A percentile compares a stretch with the other conserved stretches of the same genome.
phyloP scores from a whole-genome alignment of 495 filamentous ascomycete species.

The Tuber borchii region DNA sequence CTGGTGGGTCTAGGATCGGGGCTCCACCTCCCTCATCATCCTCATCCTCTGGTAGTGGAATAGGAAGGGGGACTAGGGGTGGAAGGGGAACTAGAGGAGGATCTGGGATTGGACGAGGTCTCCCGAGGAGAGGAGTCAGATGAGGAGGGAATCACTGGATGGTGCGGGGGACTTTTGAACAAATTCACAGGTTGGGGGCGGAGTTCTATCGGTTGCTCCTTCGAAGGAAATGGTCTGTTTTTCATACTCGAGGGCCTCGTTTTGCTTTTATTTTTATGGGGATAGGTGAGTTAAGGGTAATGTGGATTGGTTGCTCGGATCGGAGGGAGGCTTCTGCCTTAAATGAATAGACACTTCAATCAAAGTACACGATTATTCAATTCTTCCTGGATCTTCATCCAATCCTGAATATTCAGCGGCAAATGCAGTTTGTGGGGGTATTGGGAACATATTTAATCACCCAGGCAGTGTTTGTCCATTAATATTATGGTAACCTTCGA shows the following conservation, averaged over 20 bases:
- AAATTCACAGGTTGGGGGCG: background rate
- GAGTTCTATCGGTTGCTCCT: background rate
- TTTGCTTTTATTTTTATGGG: background rate
- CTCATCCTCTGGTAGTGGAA: slow-evolving; percentile 27
- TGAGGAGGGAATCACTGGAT: background rate
- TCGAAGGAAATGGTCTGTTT: background rate
- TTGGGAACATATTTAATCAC: background rate
- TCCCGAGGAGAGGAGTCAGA: slow-evolving; percentile 42
- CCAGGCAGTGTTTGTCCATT: background rate
- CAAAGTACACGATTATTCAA: background rate
- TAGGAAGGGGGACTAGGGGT: slow-evolving; percentile 32
- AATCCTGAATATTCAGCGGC: background rate
- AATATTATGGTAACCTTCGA: background rate
- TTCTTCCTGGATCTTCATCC: background rate
- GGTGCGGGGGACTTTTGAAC: background rate
- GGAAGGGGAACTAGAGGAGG: slow-evolving; percentile 40
- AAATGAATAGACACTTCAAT: background rate
- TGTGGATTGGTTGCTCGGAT: background rate
- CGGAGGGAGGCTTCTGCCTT: background rate
- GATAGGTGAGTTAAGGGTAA: background rate
- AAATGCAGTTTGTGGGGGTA: background rate
- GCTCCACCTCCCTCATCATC: slow-evolving; percentile 23
- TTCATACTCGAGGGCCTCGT: background rate
- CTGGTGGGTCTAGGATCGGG: slow-evolving; percentile 43
- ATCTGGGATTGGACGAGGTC: slow-evolving; percentile 47